phyloP scores from a whole-genome alignment of 2,329 filamentous ascomycete genomes.

The Neospermospora avenae region DNA sequence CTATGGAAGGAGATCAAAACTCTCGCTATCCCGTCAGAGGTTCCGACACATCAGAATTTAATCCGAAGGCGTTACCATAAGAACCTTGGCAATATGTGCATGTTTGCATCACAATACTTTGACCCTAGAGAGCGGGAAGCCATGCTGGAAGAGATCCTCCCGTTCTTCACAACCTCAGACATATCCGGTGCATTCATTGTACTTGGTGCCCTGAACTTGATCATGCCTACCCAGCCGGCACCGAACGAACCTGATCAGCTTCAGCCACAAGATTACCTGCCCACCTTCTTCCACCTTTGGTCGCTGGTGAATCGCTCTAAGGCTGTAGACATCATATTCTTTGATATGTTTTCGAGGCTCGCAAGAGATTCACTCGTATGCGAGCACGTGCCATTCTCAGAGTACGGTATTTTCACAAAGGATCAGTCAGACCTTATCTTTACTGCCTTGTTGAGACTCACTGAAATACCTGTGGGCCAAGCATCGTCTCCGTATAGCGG shows the following conservation, averaged over 20 bases:
- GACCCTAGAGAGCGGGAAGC: conserved; percentile 80
- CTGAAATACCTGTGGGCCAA: conserved; percentile 96
- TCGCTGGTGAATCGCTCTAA: conserved; percentile 88
- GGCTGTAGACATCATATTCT: conserved; percentile 78
- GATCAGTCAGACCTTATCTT: conserved; percentile 93
- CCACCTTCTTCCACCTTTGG: conserved; percentile 96
- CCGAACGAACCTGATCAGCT: conserved; percentile 69
- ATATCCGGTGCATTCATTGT: conserved; percentile 90
- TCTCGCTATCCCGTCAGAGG: conserved; percentile 83
- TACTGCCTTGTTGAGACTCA: conserved; percentile 80
- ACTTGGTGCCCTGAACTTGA: conserved; percentile 78
- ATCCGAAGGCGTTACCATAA: conserved; percentile 55
- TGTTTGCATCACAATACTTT: conserved; percentile 89
- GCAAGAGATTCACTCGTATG: conserved; percentile 79
- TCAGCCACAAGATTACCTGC: conserved; percentile 84
- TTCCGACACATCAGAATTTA: conserved; percentile 57
- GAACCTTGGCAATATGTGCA: conserved; percentile 80
- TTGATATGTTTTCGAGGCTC: conserved; percentile 86
- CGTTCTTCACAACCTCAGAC: conserved; percentile 91
- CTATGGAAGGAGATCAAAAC: conserved; percentile 90
- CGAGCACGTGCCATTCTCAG: conserved; percentile 72
- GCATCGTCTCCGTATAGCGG: conserved; percentile 86
- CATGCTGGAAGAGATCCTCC: conserved; percentile 77
- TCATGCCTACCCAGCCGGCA: conserved; percentile 80
- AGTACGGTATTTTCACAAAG: conserved; percentile 86